Base-by-base conservation (phyloP, 352 stramenopile species). In the Saprolegnia diclina region DNA sequence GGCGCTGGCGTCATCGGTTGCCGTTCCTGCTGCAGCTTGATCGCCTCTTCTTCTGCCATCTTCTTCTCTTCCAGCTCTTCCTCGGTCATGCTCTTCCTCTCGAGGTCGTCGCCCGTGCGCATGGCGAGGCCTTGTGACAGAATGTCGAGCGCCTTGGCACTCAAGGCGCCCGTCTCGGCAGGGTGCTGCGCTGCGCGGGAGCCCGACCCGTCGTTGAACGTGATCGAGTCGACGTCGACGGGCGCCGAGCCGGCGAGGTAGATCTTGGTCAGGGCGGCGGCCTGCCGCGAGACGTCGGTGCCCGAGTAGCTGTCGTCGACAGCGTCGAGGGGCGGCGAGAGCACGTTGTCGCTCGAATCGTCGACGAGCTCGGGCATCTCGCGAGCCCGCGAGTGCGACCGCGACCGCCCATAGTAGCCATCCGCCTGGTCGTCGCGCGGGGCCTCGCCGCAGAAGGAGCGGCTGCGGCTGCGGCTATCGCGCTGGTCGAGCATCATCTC, bases 21-120 rank as follows among this genome's bases (percentile, higher is more conserved):
- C 67, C 91, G 91, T 67, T 92, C 83, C 1, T 72, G 82, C 46
- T 90, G 83, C 5, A 92, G 74, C 56, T 92, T 92, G 65, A 91
- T 81, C 63, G 91, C 83, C 59, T 94, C 86, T 62, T 94, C 86
- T 64, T 92, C 86, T 64, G 89, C 86, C 86, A 94, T 92, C 64
- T 88, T 85, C 72, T 92, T 89, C 73, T 94, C 86, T 67, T 92
- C 86, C 26, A 92, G 63, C 57, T 94, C 78, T 64, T 89, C 86
- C 56, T 94, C 84, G 0, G 79, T 91, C 14, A 68, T 61, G 26
- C 63, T 69, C n/a, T 52, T 52, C 18, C 90, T 67, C 42, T 87
- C 76, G 44, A 71, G 67, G 10, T 74, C 72, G 35, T 74, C 54
- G 9, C 74, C 6, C 13, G 67, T 21, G 6, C 74, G 69, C 73